Evolutionary conservation across 108 stramenopile genomes (phyloP).

Genomic region (Seminavis robusta): DNA sequence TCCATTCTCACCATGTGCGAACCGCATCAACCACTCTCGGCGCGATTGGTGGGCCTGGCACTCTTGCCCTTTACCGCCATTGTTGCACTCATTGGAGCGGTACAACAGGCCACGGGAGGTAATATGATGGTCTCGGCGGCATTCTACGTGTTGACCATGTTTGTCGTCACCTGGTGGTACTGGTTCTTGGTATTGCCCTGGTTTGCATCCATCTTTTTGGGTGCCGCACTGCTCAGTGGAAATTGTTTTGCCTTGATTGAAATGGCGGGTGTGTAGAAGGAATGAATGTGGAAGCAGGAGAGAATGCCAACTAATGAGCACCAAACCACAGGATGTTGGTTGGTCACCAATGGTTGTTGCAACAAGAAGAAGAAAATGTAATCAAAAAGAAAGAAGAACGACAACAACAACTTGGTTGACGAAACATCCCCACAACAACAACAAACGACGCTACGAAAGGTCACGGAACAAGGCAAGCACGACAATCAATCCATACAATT

Average conservation of each 20-base stretch:
- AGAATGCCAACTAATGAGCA: no score
- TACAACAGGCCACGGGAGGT: no score
- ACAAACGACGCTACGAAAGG: no score
- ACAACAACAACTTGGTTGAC: no score
- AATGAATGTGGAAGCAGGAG: constrained; percentile 1
- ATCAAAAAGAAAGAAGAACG: no score
- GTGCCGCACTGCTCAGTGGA: constrained; percentile 52
- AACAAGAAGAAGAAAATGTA: no score
- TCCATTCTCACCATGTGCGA: constrained; percentile 44
- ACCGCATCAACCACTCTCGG: constrained; percentile 64
- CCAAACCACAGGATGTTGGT: no score
- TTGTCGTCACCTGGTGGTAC: constrained; percentile 53
- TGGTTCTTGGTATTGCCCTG: constrained; percentile 67
- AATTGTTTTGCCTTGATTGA: constrained; percentile 83
- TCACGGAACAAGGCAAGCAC: no score
- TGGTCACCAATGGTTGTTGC: no score
- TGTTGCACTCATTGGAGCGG: constrained; percentile 11
- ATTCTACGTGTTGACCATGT: constrained; percentile 20
- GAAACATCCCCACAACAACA: no score
- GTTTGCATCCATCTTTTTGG: constrained; percentile 30
- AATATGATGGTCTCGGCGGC: constrained; percentile 10
- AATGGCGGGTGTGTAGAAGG: constrained; percentile 59
- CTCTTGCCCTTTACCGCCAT: constrained; percentile 46
- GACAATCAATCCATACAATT: no score
- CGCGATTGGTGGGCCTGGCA: constrained; percentile 65